A percentile compares a stretch with the other conserved stretches of the same genome.
Conservation (phyloP, 352 stramenopile species). For the Phytophthora pini region DNA sequence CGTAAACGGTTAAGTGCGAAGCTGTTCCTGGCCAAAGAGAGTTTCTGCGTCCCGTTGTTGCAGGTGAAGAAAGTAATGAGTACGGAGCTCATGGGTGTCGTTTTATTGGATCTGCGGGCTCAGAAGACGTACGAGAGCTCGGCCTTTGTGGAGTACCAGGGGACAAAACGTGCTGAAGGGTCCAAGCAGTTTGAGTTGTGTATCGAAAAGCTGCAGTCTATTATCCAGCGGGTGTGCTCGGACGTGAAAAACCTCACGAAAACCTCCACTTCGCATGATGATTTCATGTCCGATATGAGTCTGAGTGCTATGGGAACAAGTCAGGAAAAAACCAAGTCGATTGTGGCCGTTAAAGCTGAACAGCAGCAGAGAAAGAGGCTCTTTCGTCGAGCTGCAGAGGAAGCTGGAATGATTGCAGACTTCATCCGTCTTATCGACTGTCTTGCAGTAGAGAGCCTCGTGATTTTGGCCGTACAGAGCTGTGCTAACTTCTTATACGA, state of each 20-base stretch:
- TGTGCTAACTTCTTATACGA: conserved; percentile 89
- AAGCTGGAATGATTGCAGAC: conserved; percentile 91
- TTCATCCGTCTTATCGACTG: conserved; percentile 96
- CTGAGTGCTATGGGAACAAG: conserved; percentile 32
- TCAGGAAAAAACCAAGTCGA: conserved; percentile 92
- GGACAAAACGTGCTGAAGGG: conserved; percentile 83
- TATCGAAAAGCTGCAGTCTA: conserved; percentile 91
- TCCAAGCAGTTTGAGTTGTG: conserved; percentile 91
- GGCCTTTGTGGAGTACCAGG: conserved; percentile 93
- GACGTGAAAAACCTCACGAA: conserved; percentile 92
- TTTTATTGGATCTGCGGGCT: conserved; percentile 82
- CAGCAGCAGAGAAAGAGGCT: conserved; percentile 83
- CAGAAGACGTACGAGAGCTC: conserved; percentile 91
- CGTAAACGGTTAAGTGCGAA: conserved; percentile 80
- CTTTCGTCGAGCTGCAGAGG: conserved; percentile 86
- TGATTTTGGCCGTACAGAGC: conserved; percentile 84
- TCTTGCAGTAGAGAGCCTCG: conserved; percentile 91
- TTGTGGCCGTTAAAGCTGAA: conserved; percentile 93
- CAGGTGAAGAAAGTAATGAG: conserved; percentile 91
- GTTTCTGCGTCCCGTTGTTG: conserved; percentile 88
- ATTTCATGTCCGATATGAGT: conserved; percentile 60
- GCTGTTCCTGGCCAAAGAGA: conserved; percentile 92
- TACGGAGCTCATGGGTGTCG: conserved; percentile 81
- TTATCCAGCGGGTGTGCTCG: conserved; percentile 90
- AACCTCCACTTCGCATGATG: conserved; percentile 58